Percentiles rank a stretch among this genome's conserved stretches.
Conservation (phyloP, 2,329 filamentous ascomycete genomes). For the Pseudohalonectria lignicola region DNA sequence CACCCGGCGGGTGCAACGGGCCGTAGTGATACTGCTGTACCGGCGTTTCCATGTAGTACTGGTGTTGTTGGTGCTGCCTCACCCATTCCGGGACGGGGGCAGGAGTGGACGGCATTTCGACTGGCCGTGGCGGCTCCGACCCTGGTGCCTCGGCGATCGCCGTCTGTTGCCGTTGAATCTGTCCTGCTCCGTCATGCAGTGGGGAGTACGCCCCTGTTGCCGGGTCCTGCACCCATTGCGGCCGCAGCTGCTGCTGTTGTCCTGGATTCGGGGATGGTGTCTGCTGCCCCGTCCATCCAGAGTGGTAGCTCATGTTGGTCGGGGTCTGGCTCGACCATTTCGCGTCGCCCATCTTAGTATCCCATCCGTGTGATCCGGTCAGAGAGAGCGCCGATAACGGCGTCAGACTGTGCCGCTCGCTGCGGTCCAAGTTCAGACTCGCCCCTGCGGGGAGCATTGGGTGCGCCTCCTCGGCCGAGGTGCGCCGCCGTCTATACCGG, state of each 20-base stretch:
- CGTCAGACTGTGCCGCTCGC: background rate
- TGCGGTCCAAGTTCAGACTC: background rate
- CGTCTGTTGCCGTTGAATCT: slow-evolving; percentile 11
- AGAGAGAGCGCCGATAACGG: background rate
- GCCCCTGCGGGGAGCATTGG: slow-evolving; percentile 15
- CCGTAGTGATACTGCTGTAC: too few relatives aligned
- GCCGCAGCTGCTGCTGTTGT: background rate
- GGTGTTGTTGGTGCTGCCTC: background rate
- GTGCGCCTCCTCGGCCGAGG: slow-evolving; percentile 15
- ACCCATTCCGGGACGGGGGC: background rate
- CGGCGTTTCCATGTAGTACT: background rate
- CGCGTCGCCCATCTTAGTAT: background rate
- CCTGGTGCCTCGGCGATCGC: slow-evolving; percentile 49
- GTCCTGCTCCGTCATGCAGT: background rate
- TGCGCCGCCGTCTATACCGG: slow-evolving; percentile 11
- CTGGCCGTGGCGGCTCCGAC: slow-evolving; percentile 15
- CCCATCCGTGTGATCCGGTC: background rate
- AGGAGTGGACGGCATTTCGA: slow-evolving; percentile 15
- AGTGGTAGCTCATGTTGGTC: background rate
- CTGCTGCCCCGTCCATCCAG: background rate
- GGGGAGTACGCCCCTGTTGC: slow-evolving; percentile 1
- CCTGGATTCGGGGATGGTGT: background rate
- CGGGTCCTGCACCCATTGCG: slow-evolving; percentile 3
- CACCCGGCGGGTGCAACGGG: too few relatives aligned
- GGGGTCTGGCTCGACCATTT: background rate